Evolutionary conservation across 495 filamentous ascomycete species (phyloP).

Genomic region (Hypoxylon lienhwacheense): DNA sequence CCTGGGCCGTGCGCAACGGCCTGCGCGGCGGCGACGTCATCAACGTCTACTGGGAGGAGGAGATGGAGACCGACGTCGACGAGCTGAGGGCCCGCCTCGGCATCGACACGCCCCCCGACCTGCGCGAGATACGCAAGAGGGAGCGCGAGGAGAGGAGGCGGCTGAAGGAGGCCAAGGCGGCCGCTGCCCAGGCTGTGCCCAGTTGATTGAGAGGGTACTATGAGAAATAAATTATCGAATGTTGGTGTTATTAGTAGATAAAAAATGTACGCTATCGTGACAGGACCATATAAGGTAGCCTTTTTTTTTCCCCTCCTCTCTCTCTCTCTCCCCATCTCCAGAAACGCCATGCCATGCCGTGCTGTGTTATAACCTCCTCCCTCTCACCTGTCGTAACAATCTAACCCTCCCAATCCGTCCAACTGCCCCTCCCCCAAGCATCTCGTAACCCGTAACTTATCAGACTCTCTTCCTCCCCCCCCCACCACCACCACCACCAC

Average conservation of each 20-base stretch:
- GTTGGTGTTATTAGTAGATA: conserved; percentile 7
- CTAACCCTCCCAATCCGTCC: background rate
- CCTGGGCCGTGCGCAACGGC: conserved; percentile 90
- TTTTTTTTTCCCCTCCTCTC: conserved; percentile 12
- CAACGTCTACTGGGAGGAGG: conserved; percentile 98
- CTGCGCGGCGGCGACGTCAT: conserved; percentile 76
- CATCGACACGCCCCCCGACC: conserved; percentile 87
- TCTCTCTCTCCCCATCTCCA: too few species aligned
- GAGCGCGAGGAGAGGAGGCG: conserved; percentile 68
- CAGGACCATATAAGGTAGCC: conserved; percentile 2
- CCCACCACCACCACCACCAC: background rate
- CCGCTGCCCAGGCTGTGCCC: conserved; percentile 5
- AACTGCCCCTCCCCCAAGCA: background rate
- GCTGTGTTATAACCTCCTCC: conserved; percentile 4
- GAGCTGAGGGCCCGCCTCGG: conserved; percentile 71
- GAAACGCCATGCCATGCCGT: conserved; percentile 37
- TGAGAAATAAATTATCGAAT: background rate
- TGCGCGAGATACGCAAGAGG: conserved; percentile 74
- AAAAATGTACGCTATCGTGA: conserved; percentile 19
- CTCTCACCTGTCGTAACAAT: too few species aligned
- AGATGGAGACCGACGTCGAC: conserved; percentile 81
- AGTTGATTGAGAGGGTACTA: background rate
- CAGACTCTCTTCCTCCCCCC: background rate
- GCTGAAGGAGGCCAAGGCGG: conserved; percentile 59
- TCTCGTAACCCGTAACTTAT: too few species aligned